Base-by-base conservation (phyloP, 257 asterid species). In the Cynanchum wilfordii region DNA sequence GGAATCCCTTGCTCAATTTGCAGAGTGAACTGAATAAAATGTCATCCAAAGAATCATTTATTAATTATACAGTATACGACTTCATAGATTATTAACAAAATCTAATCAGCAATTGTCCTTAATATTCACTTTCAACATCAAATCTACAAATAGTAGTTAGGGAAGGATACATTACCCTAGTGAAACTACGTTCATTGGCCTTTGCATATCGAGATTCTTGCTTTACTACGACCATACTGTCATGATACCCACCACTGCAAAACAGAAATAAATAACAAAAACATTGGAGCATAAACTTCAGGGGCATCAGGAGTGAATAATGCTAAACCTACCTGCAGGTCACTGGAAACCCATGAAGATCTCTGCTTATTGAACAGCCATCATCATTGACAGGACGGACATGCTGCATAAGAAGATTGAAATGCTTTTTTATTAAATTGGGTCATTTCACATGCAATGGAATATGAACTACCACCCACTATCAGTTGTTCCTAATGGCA, bases 1-100 rank as follows among this genome's bases (percentile, higher is more conserved):
- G 99, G 98, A 77, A 94, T 81, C 74, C 99, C 99, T 86, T 94
- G 99, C 74, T 94, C 99, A 75, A 94, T 89, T 85, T 88, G 97
- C 83, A 94, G 83, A 78, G 84, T 90, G 85, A 91, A 87, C 98
- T 94, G 89, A 83, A 88, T 71, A 70, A 66, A 79, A 70, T 76
- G 73, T 68, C 73, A 45, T 19, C 29, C 59, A 70, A 36, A 70
- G 42, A 33, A 52, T 76, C 58, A 70, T 73, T 64, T 44, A 62
- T 20, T 27, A 70, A 54, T 56, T 50, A 0, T 47, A 54, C 64
- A 58, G 47, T 42, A 7, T 38, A 60, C 10, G 62, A 49, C 30
- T 16, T 59, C 22, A 72, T 17, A 27, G 4, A 50, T 47, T n/a
- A 29, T 8, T 36, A 16, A 19, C 10, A 15, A 64, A 64, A 64